Percentiles rank a stretch among this genome's conserved stretches.
These are phyloP conservation scores for Chaetomium globosum DNA, from an alignment of 2,329 filamentous ascomycete genomes.

Conservation along the genomic window DNA sequence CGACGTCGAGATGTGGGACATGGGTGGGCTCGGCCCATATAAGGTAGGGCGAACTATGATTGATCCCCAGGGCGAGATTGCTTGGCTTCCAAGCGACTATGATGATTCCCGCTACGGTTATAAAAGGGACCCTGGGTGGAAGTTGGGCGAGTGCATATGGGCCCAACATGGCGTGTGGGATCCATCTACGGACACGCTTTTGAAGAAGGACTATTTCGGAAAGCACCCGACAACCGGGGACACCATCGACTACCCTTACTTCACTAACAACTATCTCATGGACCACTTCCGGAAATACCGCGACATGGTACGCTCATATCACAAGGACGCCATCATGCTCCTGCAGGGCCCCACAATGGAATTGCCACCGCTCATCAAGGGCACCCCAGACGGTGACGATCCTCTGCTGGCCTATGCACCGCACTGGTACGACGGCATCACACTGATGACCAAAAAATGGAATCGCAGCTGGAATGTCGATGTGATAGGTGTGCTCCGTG, in stretches of 20 bases:
- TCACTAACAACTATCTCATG: conserved; percentile 92
- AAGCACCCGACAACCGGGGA: conserved; percentile 75
- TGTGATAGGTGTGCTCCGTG: conserved; percentile 86
- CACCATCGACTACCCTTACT: conserved; percentile 76
- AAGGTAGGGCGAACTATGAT: conserved; percentile 81
- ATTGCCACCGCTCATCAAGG: conserved; percentile 84
- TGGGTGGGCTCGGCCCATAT: conserved; percentile 89
- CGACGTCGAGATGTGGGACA: conserved; percentile 89
- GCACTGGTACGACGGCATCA: conserved; percentile 96
- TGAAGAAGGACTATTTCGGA: conserved; percentile 86
- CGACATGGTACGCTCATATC: conserved; percentile 72
- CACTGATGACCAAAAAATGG: conserved; percentile 97
- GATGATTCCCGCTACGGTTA: conserved; percentile 89
- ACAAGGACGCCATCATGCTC: conserved; percentile 81
- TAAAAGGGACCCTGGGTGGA: conserved; percentile 86
- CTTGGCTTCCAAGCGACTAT: conserved; percentile 81
- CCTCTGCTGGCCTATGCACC: conserved; percentile 86
- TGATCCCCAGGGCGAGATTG: conserved; percentile 81
- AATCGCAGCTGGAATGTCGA: conserved; percentile 97
- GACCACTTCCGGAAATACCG: conserved; percentile 77
- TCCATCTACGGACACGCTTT: conserved; percentile 70
- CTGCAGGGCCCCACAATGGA: conserved; percentile 92
- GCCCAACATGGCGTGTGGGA: conserved; percentile 98
- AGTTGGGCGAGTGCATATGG: conserved; percentile 92
- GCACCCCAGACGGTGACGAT: conserved; percentile 82